A percentile compares a stretch with the other conserved stretches of the same genome.
These are phyloP conservation scores for Chlorella vulgaris DNA, from an alignment of 139 green algal species.

Conservation along the genomic window DNA sequence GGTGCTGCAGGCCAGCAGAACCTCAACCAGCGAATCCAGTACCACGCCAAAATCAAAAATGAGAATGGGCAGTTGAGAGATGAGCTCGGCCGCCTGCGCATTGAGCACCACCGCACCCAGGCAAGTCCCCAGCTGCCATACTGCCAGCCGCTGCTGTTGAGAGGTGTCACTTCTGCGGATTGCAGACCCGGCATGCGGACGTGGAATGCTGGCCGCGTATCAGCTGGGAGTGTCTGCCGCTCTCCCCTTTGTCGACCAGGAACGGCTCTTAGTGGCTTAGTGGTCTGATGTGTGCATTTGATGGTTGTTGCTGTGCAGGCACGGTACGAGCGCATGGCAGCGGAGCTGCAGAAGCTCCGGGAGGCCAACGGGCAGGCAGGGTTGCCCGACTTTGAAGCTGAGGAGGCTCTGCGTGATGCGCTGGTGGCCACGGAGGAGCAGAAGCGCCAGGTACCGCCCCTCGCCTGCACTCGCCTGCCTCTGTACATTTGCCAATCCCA, in stretches of 20 bases:
- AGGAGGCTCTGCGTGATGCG: conserved; percentile 35
- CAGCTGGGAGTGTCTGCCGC: too few species aligned
- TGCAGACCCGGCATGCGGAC: too few species aligned
- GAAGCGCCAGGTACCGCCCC: conserved; percentile 32
- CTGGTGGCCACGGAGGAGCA: conserved; percentile 25
- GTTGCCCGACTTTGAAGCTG: conserved; percentile 42
- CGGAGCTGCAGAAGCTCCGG: conserved; percentile 10
- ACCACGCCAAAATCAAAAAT: conserved; percentile 45
- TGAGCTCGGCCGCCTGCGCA: conserved; percentile 35
- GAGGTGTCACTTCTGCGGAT: too few species aligned
- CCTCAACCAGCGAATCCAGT: conserved; percentile 52
- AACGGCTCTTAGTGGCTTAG: too few species aligned
- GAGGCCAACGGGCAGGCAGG: neutral
- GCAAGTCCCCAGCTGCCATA: too few species aligned
- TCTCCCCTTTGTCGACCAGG: too few species aligned
- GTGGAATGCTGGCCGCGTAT: too few species aligned
- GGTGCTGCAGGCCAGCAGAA: conserved; percentile 46
- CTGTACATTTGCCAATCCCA: too few species aligned
- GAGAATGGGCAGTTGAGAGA: conserved; percentile 38
- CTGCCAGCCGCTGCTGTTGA: too few species aligned
- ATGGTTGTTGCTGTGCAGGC: neutral
- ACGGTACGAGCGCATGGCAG: conserved; percentile 4
- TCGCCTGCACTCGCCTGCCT: too few species aligned
- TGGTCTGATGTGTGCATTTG: neutral
- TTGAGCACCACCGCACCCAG: conserved; percentile 18